These are phyloP conservation scores for Aphanomyces cochlioides DNA, from an alignment of 352 stramenopile genomes.

Conservation along the genomic window DNA sequence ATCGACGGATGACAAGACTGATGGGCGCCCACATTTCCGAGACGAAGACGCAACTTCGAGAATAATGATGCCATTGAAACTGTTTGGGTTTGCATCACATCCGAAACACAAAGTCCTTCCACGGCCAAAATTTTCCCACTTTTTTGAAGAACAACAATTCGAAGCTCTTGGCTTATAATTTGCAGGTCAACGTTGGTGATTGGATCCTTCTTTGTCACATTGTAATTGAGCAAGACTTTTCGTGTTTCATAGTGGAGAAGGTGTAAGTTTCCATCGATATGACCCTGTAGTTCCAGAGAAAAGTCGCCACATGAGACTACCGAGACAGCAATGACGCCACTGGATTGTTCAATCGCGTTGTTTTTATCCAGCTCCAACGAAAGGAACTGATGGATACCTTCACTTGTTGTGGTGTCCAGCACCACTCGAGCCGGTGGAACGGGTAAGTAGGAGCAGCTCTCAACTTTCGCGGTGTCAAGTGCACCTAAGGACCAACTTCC, in stretches of 20 bases:
- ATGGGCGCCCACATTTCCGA: conserved; percentile 10
- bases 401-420: not conserved
- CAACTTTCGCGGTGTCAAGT: not conserved
- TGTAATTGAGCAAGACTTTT: conserved; percentile 10
- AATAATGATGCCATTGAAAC: conserved; percentile 3
- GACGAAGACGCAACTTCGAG: conserved; percentile 1
- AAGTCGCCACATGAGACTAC: not conserved
- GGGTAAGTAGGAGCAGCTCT: conserved; percentile 19
- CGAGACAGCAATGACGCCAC: conserved; percentile 2
- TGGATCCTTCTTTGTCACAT: conserved; percentile 3
- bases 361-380: conserved; percentile 6
- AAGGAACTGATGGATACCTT: not conserved
- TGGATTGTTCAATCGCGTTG: not conserved
- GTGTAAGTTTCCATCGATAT: conserved; percentile 17
- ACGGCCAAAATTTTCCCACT: conserved; percentile 28
- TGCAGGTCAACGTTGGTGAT: conserved; percentile 19
- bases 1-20: not conserved
- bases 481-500: not conserved
- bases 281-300: conserved; percentile 18
- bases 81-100: conserved; percentile 3
- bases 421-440: conserved; percentile 4
- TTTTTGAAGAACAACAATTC: conserved; percentile 21
- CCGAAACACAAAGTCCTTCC: conserved; percentile 11
- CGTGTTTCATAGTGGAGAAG: conserved; percentile 2
- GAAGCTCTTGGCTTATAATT: not conserved